Conservation (phyloP, 2,329 filamentous ascomycete species). For the Chaetomium olivaceum region DNA sequence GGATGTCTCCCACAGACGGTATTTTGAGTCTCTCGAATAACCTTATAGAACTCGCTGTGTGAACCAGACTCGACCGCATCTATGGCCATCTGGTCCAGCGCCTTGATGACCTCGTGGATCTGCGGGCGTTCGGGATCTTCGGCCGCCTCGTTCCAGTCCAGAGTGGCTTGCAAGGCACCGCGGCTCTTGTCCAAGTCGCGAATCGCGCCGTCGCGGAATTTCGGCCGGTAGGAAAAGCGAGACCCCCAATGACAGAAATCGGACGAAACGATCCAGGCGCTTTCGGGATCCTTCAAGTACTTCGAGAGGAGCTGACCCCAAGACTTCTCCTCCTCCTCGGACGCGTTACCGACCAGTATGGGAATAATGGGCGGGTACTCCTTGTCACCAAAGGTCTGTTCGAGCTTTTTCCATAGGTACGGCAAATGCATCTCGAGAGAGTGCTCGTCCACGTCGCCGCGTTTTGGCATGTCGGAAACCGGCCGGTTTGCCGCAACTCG, state of each 20-base stretch:
- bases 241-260: conserved; percentile 97
- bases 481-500: conserved; percentile 51
- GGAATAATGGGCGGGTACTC: conserved; percentile 76
- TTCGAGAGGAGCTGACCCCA: conserved; percentile 73
- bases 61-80: conserved; percentile 76
- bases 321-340: conserved; percentile 61
- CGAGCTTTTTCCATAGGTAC: conserved; percentile 79
- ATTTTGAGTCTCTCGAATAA: conserved; percentile 73
- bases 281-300: conserved; percentile 73
- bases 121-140: conserved; percentile 33
- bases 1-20: conserved; percentile 95
- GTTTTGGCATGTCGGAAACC: conserved; percentile 65
- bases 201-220: conserved; percentile 55
- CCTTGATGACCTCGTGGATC: conserved; percentile 83
- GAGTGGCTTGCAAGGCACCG: conserved; percentile 43
- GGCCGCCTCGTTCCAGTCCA: conserved; percentile 18
- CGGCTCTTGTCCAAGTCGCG: conserved; percentile 34
- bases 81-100: conserved; percentile 80
- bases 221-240: conserved; percentile 81
- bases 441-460: conserved; percentile 79
- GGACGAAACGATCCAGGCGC: conserved; percentile 84
- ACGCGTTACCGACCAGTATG: conserved; percentile 79
- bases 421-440: conserved; percentile 96
- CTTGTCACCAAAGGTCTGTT: conserved; percentile 50
- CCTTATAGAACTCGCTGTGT: conserved; percentile 69